These are phyloP conservation scores for Ailanthus altissimus DNA, from an alignment of 345 rosid genomes.

Conservation along the genomic window DNA sequence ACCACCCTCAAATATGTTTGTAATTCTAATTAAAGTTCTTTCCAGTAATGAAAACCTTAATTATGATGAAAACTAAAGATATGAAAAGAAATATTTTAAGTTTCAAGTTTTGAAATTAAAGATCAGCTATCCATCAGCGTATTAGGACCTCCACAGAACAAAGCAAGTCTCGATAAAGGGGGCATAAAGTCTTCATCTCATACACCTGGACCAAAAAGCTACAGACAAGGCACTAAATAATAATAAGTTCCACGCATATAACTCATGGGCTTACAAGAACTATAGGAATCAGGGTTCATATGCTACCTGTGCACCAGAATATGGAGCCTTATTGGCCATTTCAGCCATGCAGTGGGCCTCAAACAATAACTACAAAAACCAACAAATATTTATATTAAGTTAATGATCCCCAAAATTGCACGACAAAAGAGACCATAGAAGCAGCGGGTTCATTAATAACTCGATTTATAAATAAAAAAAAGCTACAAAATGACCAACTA, in stretches of 20 bases:
- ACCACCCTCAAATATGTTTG: neutral
- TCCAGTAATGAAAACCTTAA: neutral
- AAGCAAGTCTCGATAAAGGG: neutral
- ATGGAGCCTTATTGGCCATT: slow-evolving; percentile 80
- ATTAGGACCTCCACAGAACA: neutral
- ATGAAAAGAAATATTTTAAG: neutral
- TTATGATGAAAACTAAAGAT: neutral
- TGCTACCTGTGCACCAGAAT: slow-evolving; percentile 68
- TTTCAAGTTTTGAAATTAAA: neutral
- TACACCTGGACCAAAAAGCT: neutral
- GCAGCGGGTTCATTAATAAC: neutral
- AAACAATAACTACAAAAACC: slow-evolving; percentile 30
- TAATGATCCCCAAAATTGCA: slow-evolving; percentile 19
- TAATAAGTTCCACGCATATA: neutral
- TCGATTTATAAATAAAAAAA: neutral
- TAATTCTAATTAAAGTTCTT: neutral
- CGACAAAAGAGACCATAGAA: neutral
- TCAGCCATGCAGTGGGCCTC: slow-evolving; percentile 32
- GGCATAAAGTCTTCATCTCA: neutral
- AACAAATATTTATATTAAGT: slow-evolving; percentile 17
- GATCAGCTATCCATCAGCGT: neutral
- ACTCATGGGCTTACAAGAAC: neutral
- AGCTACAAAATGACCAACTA: neutral
- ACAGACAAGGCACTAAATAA: neutral
- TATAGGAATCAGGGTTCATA: neutral